Evolutionary conservation across 176 grass and related monocot species (phyloP), one percentile per base, ranked within the genome.

Genomic region (Themeda triandra): DNA sequence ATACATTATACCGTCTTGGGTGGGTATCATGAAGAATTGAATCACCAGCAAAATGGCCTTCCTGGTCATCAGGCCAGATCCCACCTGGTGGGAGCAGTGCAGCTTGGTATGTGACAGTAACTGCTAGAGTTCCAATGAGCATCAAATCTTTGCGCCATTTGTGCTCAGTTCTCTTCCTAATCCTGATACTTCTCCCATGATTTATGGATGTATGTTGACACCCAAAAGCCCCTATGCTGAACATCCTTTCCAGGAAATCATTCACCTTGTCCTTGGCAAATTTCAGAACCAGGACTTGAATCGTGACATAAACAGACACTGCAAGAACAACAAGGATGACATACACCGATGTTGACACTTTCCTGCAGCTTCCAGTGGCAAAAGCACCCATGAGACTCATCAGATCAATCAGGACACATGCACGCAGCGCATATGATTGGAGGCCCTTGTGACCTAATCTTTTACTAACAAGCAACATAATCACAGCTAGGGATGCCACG

Each of bases 331-430:
- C 73, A 13, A 90, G 33, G 49, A 90, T 84, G 29, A 89, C 70
- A 1, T 86, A 82, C 4, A 29, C 5, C 13, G 87, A 89, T 21
- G 87, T 79, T 0, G 25, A 80, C 11, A 81, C 36, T 66, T 59
- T 81, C 39, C 82, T 85, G 66, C 77, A 80, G 78, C 46, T 82
- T 73, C 88, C 71, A 36, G 41, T 8, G 24, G 83, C 84, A 78
- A 83, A 90, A 73, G 88, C 84, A 77, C 49, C 67, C 44, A 86
- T 79, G 66, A 87, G 78, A 32, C 79, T 90, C 44, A 82, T 66
- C 73, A 90, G 73, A 69, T 71, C 88, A 49, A 56, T 32, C 7
- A 74, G 28, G 13, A 83, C 69, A 0, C 79, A 80, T 10, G 39
- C 45, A 65, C 29, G 54, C 13, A 90, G 44, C 0, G 76, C 67